Conservation (phyloP, 2,329 filamentous ascomycete genomes). For the Xylaria sp. region DNA sequence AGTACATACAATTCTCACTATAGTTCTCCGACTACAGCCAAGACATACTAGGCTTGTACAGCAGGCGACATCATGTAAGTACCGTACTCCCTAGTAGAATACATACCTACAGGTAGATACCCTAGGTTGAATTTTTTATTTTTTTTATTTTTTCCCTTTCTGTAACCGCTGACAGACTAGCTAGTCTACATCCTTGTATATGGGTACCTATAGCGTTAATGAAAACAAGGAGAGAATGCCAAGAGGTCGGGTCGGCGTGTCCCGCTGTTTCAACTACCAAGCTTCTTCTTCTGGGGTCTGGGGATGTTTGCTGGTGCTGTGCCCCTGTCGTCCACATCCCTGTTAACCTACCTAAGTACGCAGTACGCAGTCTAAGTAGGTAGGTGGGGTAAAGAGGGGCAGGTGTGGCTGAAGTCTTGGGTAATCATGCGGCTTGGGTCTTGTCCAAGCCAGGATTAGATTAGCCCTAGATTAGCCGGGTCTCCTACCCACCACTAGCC, state of each 20-base stretch:
- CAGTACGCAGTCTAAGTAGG: background rate
- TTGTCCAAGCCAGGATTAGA: conserved; percentile 23
- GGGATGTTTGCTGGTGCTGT: conserved; percentile 20
- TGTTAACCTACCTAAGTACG: no score
- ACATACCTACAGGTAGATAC: no score
- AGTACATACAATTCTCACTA: no score
- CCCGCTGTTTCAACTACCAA: conserved; percentile 33
- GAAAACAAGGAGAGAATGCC: conserved; percentile 26
- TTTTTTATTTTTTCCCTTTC: background rate
- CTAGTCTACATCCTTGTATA: background rate
- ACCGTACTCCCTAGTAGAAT: no score
- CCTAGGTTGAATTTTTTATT: no score
- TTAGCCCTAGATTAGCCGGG: conserved; percentile 40
- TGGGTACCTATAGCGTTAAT: conserved; percentile 4
- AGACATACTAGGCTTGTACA: background rate
- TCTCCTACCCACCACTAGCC: conserved; percentile 26
- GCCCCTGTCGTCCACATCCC: conserved; percentile 7
- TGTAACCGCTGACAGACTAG: background rate
- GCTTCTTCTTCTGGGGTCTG: background rate
- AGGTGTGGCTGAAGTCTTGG: background rate
- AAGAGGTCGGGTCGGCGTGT: conserved; percentile 29
- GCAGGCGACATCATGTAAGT: background rate
- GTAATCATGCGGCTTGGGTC: conserved; percentile 7
- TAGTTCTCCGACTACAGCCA: background rate
- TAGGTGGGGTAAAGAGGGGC: conserved; percentile 2